Evolutionary conservation across 2,329 filamentous ascomycete species (phyloP), one percentile per base, ranked within the genome.

Genomic region (Hysterium pulicare): DNA sequence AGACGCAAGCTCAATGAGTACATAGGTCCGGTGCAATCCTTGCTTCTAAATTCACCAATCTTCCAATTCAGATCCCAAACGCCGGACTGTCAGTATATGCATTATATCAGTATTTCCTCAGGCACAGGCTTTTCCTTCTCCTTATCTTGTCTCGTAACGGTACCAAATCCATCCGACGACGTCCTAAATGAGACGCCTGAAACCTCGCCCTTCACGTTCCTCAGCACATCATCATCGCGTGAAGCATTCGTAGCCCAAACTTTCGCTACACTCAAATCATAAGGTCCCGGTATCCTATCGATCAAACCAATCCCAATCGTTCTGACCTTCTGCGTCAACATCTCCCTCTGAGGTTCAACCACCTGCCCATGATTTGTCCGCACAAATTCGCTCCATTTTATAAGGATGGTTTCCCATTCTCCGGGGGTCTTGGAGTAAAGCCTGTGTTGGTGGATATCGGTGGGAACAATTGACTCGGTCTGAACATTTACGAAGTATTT

Each of bases 401-500:
- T 85, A 35, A 94, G 68, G n/a, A 96, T 79, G 2, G 93, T 96
- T 75, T 98, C 91, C 93, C 93, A 98, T 57, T 90, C 78, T 1
- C 90, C 90, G 0, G 87, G 83, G 7, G 81, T 79, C 58, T 83
- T 84, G 7, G 85, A 78, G 54, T 89, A 95, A 4, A 98, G 70
- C 38, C 93, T 77, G 67, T 98, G 93, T 66, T 98, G 93, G 67
- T 97, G 93, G 49, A 98, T 76, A 65, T 98, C 93, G n/a, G 90
- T 91, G 9, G 89, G 87, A 36, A 95, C 87, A 42, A 98, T 84
- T 1, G 87, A 87, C 62, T 98, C 91, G 3, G 90, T 95, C 72
- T 97, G 93, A 13, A 98, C 73, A 67, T 98, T 98, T 58, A 98
- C 82, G 44, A 95, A 88, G 72, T 97, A 98, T 57, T 87, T 86